Evolutionary conservation across 83 land plant species (phyloP), one percentile per base, ranked within the genome.

Genomic region (Picea abies): DNA sequence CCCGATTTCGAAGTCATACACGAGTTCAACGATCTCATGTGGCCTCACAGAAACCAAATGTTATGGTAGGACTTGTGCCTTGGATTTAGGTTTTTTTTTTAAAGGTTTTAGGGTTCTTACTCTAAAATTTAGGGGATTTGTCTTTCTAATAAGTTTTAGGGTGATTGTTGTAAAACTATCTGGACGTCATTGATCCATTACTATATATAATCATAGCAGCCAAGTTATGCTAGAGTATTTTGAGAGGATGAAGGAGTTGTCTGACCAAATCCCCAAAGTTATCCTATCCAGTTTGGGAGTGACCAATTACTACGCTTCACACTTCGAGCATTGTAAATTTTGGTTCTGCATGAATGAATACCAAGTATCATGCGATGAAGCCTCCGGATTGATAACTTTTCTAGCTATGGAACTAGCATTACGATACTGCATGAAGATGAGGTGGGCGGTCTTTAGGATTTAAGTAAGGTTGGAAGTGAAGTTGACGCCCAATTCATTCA

Each of bases 11-110:
- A 80, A 1, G 81, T 20, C 14, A 44, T 79, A 25, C 78, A 83
- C 22, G 8, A 10, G 16, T 87, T 87, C 78, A 32, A 83, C 0
- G n/a, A 82, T 0, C 73, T 82, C 26, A 79, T 89, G 79, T 89
- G 89, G 88, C 91, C 91, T 22, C 22, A 78, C 20, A 87, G 91
- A 49, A 87, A 86, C 47, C 79, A 76, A 3, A 32, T 14, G 10
- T 86, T 89, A 22, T n/a, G 85, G 91, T 86, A 44, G 6, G 4
- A 78, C 58, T 35, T 23, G 9, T 44, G 60, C 32, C 22, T 14
- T 75, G 80, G 62, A 12, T 84, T 19, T 3, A 32, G 16, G 29
- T 10, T 79, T 58, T 56, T 32, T 60, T 25, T 15, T 17, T n/a
- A n/a, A 4, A 1, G 10, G 52, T 49, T 49, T 49, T 9, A 49